Evolutionary conservation across 345 rosid species (phyloP).

Genomic region (Gossypium stocksii): DNA sequence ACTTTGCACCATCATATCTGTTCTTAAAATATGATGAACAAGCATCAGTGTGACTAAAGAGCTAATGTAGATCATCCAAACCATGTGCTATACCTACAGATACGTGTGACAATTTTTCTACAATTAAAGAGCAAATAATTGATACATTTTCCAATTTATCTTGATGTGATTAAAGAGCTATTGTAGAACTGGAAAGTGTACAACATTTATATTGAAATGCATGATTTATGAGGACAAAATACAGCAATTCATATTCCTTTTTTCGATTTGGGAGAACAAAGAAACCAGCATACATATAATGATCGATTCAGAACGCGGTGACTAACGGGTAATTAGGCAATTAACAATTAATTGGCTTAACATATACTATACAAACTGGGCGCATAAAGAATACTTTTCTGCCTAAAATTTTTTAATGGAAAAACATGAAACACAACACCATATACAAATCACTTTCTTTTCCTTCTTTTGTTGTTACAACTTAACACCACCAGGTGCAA

Average conservation of each 20-base stretch:
- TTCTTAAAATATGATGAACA: not conserved
- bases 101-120: not conserved
- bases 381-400: conserved; percentile 20
- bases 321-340: not conserved
- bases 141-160: no score
- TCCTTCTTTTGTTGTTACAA: not conserved
- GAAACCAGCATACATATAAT: no score
- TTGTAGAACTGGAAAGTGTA: no score
- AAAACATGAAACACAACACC: conserved; percentile 5
- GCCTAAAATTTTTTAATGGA: conserved; percentile 17
- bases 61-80: not conserved
- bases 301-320: no score
- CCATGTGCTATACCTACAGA: no score
- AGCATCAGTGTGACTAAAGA: not conserved
- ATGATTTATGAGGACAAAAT: not conserved
- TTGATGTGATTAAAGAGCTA: no score
- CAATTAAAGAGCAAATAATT: not conserved
- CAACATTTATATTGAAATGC: not conserved
- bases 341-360: not conserved
- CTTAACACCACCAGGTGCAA: not conserved
- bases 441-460: not conserved
- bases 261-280: not conserved
- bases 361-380: conserved; percentile 22
- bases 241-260: not conserved
- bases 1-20: not conserved